Evolutionary conservation across 768 basidiomycete genomes (phyloP), one percentile per base, ranked within the genome.

Genomic region (Boletellus sp.): DNA sequence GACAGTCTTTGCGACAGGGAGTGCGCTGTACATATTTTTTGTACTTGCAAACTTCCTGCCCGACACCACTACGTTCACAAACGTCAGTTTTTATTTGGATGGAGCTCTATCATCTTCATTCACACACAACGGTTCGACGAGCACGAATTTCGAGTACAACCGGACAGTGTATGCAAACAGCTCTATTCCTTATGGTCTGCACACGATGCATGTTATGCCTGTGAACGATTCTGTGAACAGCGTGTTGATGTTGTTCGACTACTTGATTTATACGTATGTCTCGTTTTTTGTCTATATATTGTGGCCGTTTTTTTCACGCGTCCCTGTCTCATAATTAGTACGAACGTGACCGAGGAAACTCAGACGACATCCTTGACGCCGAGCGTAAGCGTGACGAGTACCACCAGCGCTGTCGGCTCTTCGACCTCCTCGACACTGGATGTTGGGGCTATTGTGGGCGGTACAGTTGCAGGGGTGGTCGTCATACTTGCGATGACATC

Each of bases 181-280:
- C 5, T 45, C 40, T 2, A 16, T 58, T 12, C 17, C 7, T 6
- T 32, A 8, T 2, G 58, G 58, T 16, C 7, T 39, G 20, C 54
- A 59, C 32, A 47, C 1, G 9, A 48, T 60, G 49, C 2, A 2
- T 16, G 35, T 60, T 7, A 22, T 35, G 22, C 54, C 58, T 2
- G 23, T 34, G 32, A 24, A 48, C 8, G 31, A 44, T 17, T 9
- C 45, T 1, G 37, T 26, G 15, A 31, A 23, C 7, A 3, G 19
- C 0, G 39, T 56, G 19, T 32, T 53, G 44, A 57, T 58, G 4
- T 15, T 56, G n/a, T 58, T 56, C 9, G 57, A 59, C 24, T 60
- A 60, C 37, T 23, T 56, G 1, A 40, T 60, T 28, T 60, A 60
- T 15, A 57, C 49, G 55, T 58, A 11, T 9, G 57, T 52, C 23